Base-by-base conservation (phyloP, 1,284 basidiomycete genomes). In the Butyriboletus pseudospeciosus region DNA sequence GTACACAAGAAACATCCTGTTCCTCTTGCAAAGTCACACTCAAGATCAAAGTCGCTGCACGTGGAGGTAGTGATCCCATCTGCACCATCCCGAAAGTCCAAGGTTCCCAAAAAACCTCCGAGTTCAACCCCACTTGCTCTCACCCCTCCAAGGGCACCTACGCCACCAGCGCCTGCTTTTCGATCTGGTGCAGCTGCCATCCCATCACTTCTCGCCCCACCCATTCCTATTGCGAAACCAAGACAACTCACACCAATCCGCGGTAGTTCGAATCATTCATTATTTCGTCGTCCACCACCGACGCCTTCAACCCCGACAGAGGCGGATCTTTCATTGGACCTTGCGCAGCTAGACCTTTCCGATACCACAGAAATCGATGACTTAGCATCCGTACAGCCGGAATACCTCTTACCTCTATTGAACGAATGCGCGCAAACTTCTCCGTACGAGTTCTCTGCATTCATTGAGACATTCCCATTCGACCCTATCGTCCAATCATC, bases 381-480 rank as follows among this genome's bases (percentile, higher is more conserved):
- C 10, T 57, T 52, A 13, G 46, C 51, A 20, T 57, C 30, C 28
- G 49, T 54, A 48, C 68, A 54, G 28, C 81, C 85, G 0, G 73
- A 71, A 36, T 81, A 83, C 61, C 76, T 90, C 7, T 62, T 71
- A 39, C 81, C 86, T 10, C 74, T 91, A 2, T 71, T 91, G 17
- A 72, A 73, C 10, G 86, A 89, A 69, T 91, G 88, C 59, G 73
- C 76, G 38, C 87, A 91, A 65, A 70, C 74, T 30, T 78, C 79
- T 8, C 80, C 85, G 9, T 78, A 86, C 62, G 87, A 90, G 59
- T 91, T 92, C 64, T 87, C 85, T 44, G 79, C 84, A 12, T 92
- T 92, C 71, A 87, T 92, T 40, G 79, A 86, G 58, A 81, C 81
- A 30, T 91, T 92, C 63, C 87, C 87, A 12, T 80, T 78, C 55